Evolutionary conservation across 805 yeast genomes (phyloP), one percentile per base, ranked within the genome.

Genomic region (Metschnikowia baotianmanensis): DNA sequence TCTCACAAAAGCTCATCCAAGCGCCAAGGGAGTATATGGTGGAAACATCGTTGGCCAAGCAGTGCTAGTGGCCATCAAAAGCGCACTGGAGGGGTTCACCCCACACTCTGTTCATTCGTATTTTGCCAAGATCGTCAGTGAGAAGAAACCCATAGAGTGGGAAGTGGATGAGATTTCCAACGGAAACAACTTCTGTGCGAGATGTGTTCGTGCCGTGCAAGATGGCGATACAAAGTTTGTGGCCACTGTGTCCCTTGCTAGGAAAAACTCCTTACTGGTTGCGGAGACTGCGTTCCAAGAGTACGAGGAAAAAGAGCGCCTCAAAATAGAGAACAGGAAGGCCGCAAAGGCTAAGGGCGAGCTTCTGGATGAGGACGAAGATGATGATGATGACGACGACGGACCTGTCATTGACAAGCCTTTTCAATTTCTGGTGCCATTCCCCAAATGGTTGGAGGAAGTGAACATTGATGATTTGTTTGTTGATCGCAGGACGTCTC

Each of bases 81-180:
- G 62, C 12, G 51, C 56, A 3, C 62, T 61, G 6, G 50, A 52
- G 46, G 65, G 59, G 4, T 69, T 61, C 47, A 57, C 58, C n/a
- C 74, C 74, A 2, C 70, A 68, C 37, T 67, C 72, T 1, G 51
- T 68, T 26, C 73, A 69, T 43, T 62, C 67, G 15, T 65, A 62
- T 42, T 68, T 69, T 42, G 58, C 67, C 18, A 63, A 64, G 43
- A 67, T 69, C 10, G 70, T 65, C n/a, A 57, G 52, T 38, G 71
- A 63, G 39, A 35, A 47, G 12, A 36, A 29, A 1, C 58, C 58
- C 2, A 58, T 69, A 38, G 52, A 51, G 28, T 66, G 59, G 50
- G 53, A 56, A 24, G 69, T 67, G 9, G 71, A 65, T 36, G 56
- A 55, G 22, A 43, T 62, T n/a, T 59, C 57, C 40, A 60, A 61